phyloP scores from a whole-genome alignment of 2,329 filamentous ascomycete genomes.

The Mollisia scopiformis region DNA sequence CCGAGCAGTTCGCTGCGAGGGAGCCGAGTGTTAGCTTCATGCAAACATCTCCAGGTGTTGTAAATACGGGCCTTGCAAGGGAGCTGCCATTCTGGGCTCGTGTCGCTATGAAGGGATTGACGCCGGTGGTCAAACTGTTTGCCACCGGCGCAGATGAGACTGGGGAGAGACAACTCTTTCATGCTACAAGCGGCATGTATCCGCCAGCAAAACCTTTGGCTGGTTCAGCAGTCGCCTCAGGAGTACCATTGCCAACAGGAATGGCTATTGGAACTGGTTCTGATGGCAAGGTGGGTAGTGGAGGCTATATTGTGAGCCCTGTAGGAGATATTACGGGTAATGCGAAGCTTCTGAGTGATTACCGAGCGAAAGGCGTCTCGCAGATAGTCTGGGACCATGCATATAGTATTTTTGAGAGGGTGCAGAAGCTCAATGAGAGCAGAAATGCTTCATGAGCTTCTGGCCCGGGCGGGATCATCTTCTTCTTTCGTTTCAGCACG shows the following conservation, averaged over 20 bases:
- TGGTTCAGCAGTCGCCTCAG: conserved; percentile 12
- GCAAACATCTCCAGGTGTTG: conserved; percentile 50
- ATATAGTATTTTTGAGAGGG: conserved; percentile 27
- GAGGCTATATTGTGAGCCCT: conserved; percentile 30
- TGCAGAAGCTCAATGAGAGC: conserved; percentile 28
- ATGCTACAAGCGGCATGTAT: conserved; percentile 33
- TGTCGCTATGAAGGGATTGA: conserved; percentile 14
- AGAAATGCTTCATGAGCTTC: conserved; percentile 6
- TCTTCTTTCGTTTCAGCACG: neutral
- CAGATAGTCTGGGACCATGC: conserved; percentile 34
- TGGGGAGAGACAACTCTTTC: conserved; percentile 32
- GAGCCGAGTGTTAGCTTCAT: conserved; percentile 51
- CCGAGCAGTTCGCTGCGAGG: conserved; percentile 49
- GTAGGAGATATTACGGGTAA: conserved; percentile 29
- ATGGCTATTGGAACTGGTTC: conserved; percentile 16
- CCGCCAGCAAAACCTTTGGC: conserved; percentile 24
- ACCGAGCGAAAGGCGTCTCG: conserved; percentile 24
- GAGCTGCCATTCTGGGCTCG: conserved; percentile 30
- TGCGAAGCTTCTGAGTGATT: conserved; percentile 23
- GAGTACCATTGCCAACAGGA: conserved; percentile 21
- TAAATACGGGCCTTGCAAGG: conserved; percentile 48
- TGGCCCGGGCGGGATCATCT: too few relatives aligned
- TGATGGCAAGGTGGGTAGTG: conserved; percentile 25
- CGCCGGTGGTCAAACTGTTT: conserved; percentile 20
- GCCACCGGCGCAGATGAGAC: conserved; percentile 27